phyloP scores from a whole-genome alignment of 805 yeast genomes.

The Lipomyces starkeyi region DNA sequence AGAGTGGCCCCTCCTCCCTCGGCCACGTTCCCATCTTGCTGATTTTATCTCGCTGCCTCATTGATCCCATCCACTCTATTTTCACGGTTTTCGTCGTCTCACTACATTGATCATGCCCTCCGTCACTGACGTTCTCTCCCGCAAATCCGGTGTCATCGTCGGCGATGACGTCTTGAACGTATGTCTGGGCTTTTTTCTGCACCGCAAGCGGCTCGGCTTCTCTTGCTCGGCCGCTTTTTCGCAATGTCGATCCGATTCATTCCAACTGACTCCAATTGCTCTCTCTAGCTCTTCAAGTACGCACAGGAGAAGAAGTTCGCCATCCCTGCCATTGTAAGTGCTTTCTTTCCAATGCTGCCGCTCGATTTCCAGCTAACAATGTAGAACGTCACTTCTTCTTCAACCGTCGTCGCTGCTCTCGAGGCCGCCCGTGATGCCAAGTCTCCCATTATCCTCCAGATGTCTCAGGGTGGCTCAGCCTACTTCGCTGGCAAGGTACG shows the following conservation, averaged over 20 bases:
- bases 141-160: conserved; percentile 97
- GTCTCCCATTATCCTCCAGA: conserved; percentile 95
- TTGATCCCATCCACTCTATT: conserved; percentile 3
- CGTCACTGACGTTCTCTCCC: conserved; percentile 74
- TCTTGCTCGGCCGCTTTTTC: background rate
- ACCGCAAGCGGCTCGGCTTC: background rate
- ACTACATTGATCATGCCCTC: conserved; percentile 25
- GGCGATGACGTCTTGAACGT: conserved; percentile 87
- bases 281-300: conserved; percentile 66
- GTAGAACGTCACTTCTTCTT: conserved; percentile 90
- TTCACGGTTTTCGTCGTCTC: background rate
- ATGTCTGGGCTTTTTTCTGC: conserved; percentile 21
- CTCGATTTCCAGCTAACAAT: background rate
- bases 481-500: conserved; percentile 92
- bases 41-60: background rate
- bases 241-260: background rate
- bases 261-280: background rate
- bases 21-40: background rate
- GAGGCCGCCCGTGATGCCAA: conserved; percentile 96
- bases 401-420: conserved; percentile 94
- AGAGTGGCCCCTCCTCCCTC: too few relatives aligned
- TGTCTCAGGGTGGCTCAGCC: conserved; percentile 99
- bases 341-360: background rate
- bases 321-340: conserved; percentile 81
- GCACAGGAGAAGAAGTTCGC: conserved; percentile 94